Percentiles rank a stretch among this genome's conserved stretches.
Evolutionary conservation across 1,139 yeast species (phyloP).

Genomic region (Scheffersomyces stambukii): DNA sequence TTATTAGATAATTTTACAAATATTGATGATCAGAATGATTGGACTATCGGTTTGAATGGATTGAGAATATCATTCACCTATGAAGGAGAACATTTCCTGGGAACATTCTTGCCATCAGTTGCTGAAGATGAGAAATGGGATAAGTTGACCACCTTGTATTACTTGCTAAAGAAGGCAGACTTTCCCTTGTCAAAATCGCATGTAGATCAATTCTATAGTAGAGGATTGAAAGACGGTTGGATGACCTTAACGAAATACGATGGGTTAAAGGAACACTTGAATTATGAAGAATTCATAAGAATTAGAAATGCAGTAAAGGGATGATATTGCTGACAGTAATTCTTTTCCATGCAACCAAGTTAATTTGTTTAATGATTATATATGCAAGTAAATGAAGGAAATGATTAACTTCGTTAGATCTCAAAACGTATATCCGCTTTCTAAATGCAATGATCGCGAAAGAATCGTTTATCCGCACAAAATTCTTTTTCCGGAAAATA

Average conservation of each 20-base stretch:
- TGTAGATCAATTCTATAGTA: conserved; percentile 22
- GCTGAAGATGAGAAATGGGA: conserved; percentile 90
- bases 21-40: conserved; percentile 51
- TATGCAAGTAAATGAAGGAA: too few relatives aligned
- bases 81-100: conserved; percentile 40
- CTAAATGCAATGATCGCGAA: too few relatives aligned
- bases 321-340: conserved; percentile 1
- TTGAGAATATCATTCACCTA: conserved; percentile 51
- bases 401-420: too few relatives aligned
- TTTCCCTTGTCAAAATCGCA: conserved; percentile 16
- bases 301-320: conserved; percentile 9
- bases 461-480: too few relatives aligned
- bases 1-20: conserved; percentile 57
- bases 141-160: conserved; percentile 61
- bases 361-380: too few relatives aligned
- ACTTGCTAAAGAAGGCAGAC: conserved; percentile 72
- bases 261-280: conserved; percentile 29
- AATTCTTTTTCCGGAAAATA: too few relatives aligned
- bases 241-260: conserved; percentile 33
- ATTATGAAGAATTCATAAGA: conserved; percentile 22
- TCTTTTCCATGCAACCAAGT: conserved; percentile 1
- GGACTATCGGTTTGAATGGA: conserved; percentile 86
- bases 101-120: conserved; percentile 89
- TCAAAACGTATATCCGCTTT: too few relatives aligned
- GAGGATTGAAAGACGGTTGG: conserved; percentile 34